Percentiles rank a stretch among this genome's conserved stretches.
These are phyloP conservation scores for Raphidocelis subcapitata DNA, from an alignment of 139 green algal genomes.

Conservation along the genomic window DNA sequence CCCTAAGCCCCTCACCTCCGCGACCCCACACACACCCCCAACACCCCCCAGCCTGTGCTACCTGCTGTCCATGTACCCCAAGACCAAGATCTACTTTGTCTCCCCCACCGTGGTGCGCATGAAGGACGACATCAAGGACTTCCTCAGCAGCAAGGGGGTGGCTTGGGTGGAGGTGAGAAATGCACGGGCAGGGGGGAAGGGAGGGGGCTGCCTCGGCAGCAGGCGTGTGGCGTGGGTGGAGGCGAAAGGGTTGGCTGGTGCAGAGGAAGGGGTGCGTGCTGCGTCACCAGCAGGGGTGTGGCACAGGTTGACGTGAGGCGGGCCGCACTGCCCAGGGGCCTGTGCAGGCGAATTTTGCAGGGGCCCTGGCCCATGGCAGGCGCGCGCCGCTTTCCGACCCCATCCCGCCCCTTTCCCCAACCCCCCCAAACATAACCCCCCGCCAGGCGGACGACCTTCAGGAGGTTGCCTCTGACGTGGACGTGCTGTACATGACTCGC, in stretches of 20 bases:
- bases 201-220: background rate
- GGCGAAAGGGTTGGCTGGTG: no score
- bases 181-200: background rate
- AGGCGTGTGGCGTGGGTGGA: background rate
- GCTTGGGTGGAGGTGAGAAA: conserved; percentile 83
- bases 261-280: no score
- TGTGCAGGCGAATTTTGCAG: no score
- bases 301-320: no score
- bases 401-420: no score
- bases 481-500: conserved; percentile 98
- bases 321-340: no score
- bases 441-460: conserved; percentile 27
- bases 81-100: conserved; percentile 96
- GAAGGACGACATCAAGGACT: conserved; percentile 95
- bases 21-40: background rate
- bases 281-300: no score
- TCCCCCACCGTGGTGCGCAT: conserved; percentile 90
- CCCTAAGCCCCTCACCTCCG: background rate
- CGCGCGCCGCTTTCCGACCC: no score
- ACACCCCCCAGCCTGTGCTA: no score
- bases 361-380: no score
- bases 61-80: conserved; percentile 87
- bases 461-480: conserved; percentile 69
- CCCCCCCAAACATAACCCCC: no score
- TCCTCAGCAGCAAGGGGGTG: conserved; percentile 62